Conservation (phyloP, 495 filamentous ascomycete genomes). For the Podospora pseudocomata region DNA sequence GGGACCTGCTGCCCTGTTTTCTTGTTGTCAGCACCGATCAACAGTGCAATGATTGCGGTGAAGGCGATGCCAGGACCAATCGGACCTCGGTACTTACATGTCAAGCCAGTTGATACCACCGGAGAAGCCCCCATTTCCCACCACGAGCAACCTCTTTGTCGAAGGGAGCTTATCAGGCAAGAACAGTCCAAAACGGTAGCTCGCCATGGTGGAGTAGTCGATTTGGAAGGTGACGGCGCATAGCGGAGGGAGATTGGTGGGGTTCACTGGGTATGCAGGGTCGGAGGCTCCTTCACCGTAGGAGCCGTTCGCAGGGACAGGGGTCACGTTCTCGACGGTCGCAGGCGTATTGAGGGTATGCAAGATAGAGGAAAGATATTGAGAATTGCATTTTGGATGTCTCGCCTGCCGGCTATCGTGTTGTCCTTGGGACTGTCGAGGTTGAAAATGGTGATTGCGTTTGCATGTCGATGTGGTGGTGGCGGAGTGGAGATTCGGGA, state of each 20-base stretch:
- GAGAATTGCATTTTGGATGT: neutral
- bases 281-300: constrained; percentile 38
- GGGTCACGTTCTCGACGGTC: constrained; percentile 30
- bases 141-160: constrained; percentile 42
- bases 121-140: constrained; percentile 47
- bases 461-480: neutral
- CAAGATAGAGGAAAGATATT: neutral
- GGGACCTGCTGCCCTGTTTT: constrained; percentile 15
- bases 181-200: constrained; percentile 50
- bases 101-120: constrained; percentile 52
- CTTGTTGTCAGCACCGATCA: neutral
- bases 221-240: constrained; percentile 50
- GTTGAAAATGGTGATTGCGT: neutral
- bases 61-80: too few relatives aligned
- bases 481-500: neutral
- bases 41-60: too few relatives aligned
- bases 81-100: constrained; percentile 23
- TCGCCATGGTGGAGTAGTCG: constrained; percentile 37
- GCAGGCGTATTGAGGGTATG: neutral
- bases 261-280: constrained; percentile 42
- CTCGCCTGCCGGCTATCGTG: neutral
- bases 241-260: constrained; percentile 44
- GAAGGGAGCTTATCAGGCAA: constrained; percentile 42
- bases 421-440: neutral
- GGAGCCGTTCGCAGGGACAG: constrained; percentile 29